These are phyloP conservation scores for Leccinum imitatum DNA, from an alignment of 768 basidiomycete genomes.

Conservation along the genomic window DNA sequence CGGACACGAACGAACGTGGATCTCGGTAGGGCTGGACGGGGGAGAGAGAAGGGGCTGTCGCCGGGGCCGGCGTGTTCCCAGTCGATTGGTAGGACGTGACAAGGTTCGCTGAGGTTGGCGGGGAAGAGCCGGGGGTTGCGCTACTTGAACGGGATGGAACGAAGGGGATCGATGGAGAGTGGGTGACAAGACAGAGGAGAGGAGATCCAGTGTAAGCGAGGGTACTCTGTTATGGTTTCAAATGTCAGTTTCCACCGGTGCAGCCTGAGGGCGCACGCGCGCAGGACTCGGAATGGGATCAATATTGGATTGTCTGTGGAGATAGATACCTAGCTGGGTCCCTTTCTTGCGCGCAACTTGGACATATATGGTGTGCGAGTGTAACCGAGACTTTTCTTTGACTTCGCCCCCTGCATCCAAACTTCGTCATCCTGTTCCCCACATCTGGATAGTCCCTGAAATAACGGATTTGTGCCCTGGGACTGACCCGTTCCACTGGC, in stretches of 20 bases:
- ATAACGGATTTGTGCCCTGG: neutral
- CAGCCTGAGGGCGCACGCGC: conserved; percentile 43
- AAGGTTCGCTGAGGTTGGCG: conserved; percentile 20
- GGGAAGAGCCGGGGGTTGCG: conserved; percentile 39
- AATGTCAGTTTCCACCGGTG: conserved; percentile 40
- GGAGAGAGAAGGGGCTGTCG: conserved; percentile 43
- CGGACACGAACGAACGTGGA: conserved; percentile 64
- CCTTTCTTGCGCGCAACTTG: conserved; percentile 85
- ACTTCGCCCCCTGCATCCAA: neutral
- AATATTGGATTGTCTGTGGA: conserved; percentile 80
- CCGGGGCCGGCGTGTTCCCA: conserved; percentile 30
- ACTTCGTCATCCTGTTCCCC: neutral
- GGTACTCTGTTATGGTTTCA: conserved; percentile 30
- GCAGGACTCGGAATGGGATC: conserved; percentile 60
- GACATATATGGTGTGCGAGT: conserved; percentile 86
- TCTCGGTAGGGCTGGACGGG: conserved; percentile 76
- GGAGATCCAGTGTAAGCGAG: conserved; percentile 32
- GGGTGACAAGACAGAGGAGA: conserved; percentile 26
- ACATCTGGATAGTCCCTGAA: neutral
- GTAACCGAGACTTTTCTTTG: conserved; percentile 75
- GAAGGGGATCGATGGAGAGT: conserved; percentile 45
- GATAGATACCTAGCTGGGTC: conserved; percentile 81
- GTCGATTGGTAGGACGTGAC: conserved; percentile 39
- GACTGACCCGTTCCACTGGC: neutral
- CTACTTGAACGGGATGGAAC: conserved; percentile 45